A percentile compares a stretch with the other conserved stretches of the same genome.
phyloP scores from a whole-genome alignment of 1,284 basidiomycete genomes.

The Heterobasidion occidentale region DNA sequence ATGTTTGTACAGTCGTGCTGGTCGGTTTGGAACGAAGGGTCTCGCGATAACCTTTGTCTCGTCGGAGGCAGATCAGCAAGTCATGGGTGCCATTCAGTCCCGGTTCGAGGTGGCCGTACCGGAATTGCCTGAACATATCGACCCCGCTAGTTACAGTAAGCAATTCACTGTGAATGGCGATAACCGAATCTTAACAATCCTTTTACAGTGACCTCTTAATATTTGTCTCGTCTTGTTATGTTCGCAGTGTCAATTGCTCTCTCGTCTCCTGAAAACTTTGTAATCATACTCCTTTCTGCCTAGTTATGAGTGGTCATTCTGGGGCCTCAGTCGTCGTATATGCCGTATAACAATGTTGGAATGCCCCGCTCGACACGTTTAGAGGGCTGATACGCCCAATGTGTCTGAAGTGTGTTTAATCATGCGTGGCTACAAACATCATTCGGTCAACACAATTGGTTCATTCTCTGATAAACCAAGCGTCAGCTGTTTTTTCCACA shows the following conservation, averaged over 20 bases:
- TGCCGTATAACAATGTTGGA: no score
- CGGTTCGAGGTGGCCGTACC: conserved; percentile 92
- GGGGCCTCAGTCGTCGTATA: no score
- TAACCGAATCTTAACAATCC: conserved; percentile 1
- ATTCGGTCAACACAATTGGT: no score
- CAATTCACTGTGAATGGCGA: conserved; percentile 14
- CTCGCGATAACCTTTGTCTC: conserved; percentile 97
- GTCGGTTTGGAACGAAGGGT: conserved; percentile 99
- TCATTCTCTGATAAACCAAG: no score
- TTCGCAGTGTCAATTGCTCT: neutral
- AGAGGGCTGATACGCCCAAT: no score
- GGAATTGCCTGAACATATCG: conserved; percentile 88
- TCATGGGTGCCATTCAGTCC: conserved; percentile 87
- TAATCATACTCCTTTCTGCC: neutral
- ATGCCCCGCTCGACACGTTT: no score
- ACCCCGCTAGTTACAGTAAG: conserved; percentile 82
- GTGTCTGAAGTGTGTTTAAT: no score
- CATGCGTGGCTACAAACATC: no score
- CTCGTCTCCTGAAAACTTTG: neutral
- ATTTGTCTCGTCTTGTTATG: neutral
- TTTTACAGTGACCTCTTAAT: conserved; percentile 31
- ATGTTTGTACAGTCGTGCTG: conserved; percentile 72
- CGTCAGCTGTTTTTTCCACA: no score
- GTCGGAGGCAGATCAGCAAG: conserved; percentile 86
- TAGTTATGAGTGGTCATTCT: neutral